Conservation (phyloP, 257 asterid genomes). For the Lavandula angustifolia region DNA sequence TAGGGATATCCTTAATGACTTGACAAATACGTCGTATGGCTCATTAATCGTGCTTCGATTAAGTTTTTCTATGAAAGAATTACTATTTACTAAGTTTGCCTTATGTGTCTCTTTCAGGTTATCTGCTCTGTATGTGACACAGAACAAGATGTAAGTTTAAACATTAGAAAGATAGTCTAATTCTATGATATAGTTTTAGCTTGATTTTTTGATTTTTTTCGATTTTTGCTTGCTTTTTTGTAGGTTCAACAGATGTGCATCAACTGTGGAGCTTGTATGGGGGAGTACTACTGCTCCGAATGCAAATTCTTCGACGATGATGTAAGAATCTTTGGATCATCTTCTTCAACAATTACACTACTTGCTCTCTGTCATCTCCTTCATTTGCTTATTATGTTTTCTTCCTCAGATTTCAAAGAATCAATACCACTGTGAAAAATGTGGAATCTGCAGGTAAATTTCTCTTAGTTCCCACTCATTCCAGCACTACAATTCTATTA, state of each 20-base stretch:
- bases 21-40: neutral
- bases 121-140: conserved; percentile 43
- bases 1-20: neutral
- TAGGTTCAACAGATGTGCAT: conserved; percentile 43
- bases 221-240: conserved; percentile 3
- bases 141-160: conserved; percentile 47
- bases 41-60: neutral
- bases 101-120: conserved; percentile 30
- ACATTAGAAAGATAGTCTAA: neutral
- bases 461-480: neutral
- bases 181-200: neutral
- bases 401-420: conserved; percentile 54
- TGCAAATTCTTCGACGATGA: conserved; percentile 79
- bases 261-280: conserved; percentile 61
- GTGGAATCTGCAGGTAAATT: conserved; percentile 77
- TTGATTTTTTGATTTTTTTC: neutral
- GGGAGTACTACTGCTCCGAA: conserved; percentile 58
- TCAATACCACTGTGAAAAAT: conserved; percentile 70
- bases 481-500: neutral
- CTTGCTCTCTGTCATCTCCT: neutral
- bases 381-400: neutral
- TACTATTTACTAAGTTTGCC: conserved; percentile 2
- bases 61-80: neutral
- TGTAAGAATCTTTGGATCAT: conserved; percentile 38
- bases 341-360: neutral